Conservation (phyloP, 2,329 filamentous ascomycete genomes). For the Mycogone perniciosa region DNA sequence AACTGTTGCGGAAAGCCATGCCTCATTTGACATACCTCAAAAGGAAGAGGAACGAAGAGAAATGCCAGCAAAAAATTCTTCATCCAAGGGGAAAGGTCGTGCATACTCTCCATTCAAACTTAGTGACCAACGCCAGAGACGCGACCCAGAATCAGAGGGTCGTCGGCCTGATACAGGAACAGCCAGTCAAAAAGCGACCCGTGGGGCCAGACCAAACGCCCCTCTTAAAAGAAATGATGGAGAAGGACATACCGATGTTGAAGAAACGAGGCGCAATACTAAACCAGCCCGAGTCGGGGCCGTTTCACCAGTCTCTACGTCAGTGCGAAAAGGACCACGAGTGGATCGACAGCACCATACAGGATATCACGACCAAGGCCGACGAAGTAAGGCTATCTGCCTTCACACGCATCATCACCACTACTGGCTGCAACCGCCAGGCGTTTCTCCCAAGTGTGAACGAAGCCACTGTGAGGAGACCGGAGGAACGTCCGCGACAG, state of each 20-base stretch:
- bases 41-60: neutral
- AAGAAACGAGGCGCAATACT: constrained; percentile 7
- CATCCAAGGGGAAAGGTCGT: constrained; percentile 1
- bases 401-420: constrained; percentile 57
- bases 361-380: constrained; percentile 18
- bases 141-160: neutral
- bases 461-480: neutral
- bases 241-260: constrained; percentile 13
- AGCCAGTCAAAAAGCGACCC: neutral
- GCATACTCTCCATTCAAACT: neutral
- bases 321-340: constrained; percentile 9
- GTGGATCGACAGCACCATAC: constrained; percentile 19
- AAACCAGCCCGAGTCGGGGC: constrained; percentile 3
- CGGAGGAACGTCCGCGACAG: neutral
- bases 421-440: constrained; percentile 45
- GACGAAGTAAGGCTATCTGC: constrained; percentile 32
- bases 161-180: neutral
- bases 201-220: neutral
- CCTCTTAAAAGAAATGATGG: constrained; percentile 8
- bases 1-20: neutral
- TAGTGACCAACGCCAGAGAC: neutral
- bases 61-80: neutral
- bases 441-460: constrained; percentile 15
- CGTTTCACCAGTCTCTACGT: neutral
- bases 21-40: neutral